Percentiles rank a stretch among this genome's conserved stretches.
These are phyloP conservation scores for Trichoderma sp. DNA, from an alignment of 2,329 filamentous ascomycete genomes.

Conservation along the genomic window DNA sequence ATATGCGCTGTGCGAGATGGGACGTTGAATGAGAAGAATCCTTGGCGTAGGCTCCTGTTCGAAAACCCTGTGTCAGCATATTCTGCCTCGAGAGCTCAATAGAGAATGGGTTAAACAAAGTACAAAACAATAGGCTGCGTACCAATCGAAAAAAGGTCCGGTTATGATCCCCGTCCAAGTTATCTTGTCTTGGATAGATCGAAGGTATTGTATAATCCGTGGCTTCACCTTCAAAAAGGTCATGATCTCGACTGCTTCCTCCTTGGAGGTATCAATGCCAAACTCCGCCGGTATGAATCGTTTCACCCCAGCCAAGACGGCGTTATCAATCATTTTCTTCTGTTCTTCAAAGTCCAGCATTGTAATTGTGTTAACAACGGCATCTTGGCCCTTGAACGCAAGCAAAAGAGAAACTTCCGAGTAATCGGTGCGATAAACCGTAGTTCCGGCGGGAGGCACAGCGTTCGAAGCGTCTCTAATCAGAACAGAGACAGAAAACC, in stretches of 20 bases:
- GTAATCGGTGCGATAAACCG: slow-evolving; percentile 1
- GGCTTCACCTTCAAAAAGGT: slow-evolving; percentile 4
- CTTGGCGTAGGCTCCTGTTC: not conserved
- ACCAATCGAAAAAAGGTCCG: slow-evolving; percentile 4
- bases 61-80: not conserved
- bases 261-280: slow-evolving; percentile 11
- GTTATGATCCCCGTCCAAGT: not conserved
- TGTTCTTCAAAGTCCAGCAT: slow-evolving; percentile 5
- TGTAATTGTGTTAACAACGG: slow-evolving; percentile 12
- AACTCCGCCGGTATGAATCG: not conserved
- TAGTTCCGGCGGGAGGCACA: not conserved
- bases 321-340: slow-evolving; percentile 16
- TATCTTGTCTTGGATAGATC: not conserved
- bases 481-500: slow-evolving; percentile 8
- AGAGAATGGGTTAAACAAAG: not conserved
- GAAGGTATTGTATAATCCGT: not conserved
- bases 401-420: not conserved
- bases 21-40: slow-evolving; percentile 14
- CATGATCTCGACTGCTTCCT: slow-evolving; percentile 9
- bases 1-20: not conserved
- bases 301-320: slow-evolving; percentile 8
- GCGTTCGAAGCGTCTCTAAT: not conserved
- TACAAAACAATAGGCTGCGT: not conserved
- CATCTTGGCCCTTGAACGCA: slow-evolving; percentile 6
- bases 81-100: not conserved